Base-by-base conservation (phyloP, 192 early-diverging fungal species). In the Rhizoclosmatium globosum region DNA sequence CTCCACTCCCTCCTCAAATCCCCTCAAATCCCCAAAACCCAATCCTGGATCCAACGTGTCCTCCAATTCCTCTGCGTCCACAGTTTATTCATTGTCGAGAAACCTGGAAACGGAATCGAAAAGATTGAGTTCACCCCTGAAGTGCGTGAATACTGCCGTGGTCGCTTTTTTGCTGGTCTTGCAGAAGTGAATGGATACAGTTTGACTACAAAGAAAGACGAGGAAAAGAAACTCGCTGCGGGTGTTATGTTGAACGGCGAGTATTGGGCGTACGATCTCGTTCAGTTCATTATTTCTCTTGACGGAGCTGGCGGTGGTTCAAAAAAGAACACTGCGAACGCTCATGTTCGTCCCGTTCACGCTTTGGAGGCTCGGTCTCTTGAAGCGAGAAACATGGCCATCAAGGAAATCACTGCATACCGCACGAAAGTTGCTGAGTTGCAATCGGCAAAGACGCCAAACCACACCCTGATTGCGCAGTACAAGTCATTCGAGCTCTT, bases 1-100 rank as follows among this genome's bases (percentile, higher is more conserved):
- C 91, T 98, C 90, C 83, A 91, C 58, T 80, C 88, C 23, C 82
- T 98, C 43, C 84, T 96, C 71, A 85, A 89, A 38, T 92, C 92
- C 65, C 81, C 85, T n/a, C 91, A 92, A 74, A 82, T 95, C 46
- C 89, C 93, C n/a, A 93, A 92, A 23, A 86, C 91, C 46, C 93
- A 95, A 76, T 85, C 84, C n/a, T 93, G 94, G 91, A 85, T 94
- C 48, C 71, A 82, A 50, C 82, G 72, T 1, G 88, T 95, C 41
- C 83, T 94, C 47, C 84, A 88, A 39, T 94, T 96, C 79, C 74
- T 94, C 19, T 81, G 92, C 9, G 85, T 92, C 38, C 89, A 95
- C 69, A 92, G 91, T 44, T 92, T 96, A 71, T 94, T 95, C 80
- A 76, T 85, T 64, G 85, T 91, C 43, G 85, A 87, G 74, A 86